Base-by-base conservation (phyloP, 2,329 filamentous ascomycete genomes). In the Penicillium brevicompactum region DNA sequence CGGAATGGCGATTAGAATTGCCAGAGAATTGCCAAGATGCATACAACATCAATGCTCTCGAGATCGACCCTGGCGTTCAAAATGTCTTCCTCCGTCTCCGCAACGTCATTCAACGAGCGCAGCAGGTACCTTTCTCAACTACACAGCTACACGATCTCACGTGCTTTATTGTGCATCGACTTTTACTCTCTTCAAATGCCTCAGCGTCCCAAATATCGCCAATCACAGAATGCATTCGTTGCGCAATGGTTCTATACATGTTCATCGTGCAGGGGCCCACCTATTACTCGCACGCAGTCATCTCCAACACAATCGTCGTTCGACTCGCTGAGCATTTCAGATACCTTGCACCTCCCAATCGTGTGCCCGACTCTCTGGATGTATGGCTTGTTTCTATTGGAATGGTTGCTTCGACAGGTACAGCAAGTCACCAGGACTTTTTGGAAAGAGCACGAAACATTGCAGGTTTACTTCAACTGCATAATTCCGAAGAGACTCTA, bases 141-240 rank as follows among this genome's bases (percentile, higher is more conserved):
- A 79, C 78, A 0, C 71, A 76, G 44, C 74, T 85, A 0, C 83
- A 85, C 54, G 83, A 85, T 51, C 69, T 85, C 1, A 80, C 80
- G 5, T 83, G 80, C 48, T 85, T 82, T 58, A 77, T 81, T 21
- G 67, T 84, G 1, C 82, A 85, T 55, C 74, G 75, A 21, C 71
- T 85, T 1, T 56, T 84, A 16, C 58, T 61, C 7, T 57, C 57
- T 11, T 46, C 58, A 0, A 43, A 52, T 2, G 21, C 48, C 2
- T 30, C 40, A 1, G 42, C 53, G 2, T 2, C 49, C 1, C 32
- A 21, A 3, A 46, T 55, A 8, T 64, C 67, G 22, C 56, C 67
- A 2, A 61, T 71, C 2, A 72, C 76, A 0, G 77, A 82, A 60
- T 78, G 71, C 51, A 50, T 84, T n/a, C 80, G 81, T 8, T 78